Evolutionary conservation across 768 basidiomycete genomes (phyloP), one percentile per base, ranked within the genome.

Genomic region (Mycena polygramma): DNA sequence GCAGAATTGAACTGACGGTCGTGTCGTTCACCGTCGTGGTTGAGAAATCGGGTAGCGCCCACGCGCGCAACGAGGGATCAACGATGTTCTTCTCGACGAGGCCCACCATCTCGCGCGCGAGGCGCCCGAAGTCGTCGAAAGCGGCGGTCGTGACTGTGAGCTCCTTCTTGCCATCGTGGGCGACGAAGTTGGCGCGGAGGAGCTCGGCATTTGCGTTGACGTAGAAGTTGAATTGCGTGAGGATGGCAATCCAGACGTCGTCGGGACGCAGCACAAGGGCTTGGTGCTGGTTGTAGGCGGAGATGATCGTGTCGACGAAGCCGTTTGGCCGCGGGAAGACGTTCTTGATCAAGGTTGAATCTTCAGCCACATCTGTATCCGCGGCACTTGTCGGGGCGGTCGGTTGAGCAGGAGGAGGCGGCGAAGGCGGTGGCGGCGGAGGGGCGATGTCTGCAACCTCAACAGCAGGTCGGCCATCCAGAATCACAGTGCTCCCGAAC

Each of bases 1-100:
- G 78, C 58, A 81, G 74, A 37, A 84, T 79, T 9, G 83, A 79
- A 36, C 78, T 82, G 1, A 81, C 75, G 26, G 79, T 78, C 2
- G 73, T 80, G 58, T 86, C 86, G 41, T 77, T 77, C 8, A 36
- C n/a, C 1, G 83, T 85, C 6, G 87, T 87, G 3, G 85, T 87
- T 14, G 81, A 77, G 69, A 87, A 86, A 35, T 78, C 61, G 4
- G 85, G 86, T 19, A 83, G 75, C 41, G 85, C 77, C 83, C 85
- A 87, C 0, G 79, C 75, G 30, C 78, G 74, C 2, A 87, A 72
- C 0, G 70, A 63, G 6, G 78, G 73, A 64, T 63, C 62, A 11
- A 63, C 41, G 26, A 63, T 14, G 43, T 54, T 63, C 52, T 54
- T 54, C 26, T 63, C 52, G 52, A 63, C 19, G 22, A 63, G 62